These are phyloP conservation scores for Rhodamnia rubescens DNA, from an alignment of 345 rosid species.

Conservation along the genomic window DNA sequence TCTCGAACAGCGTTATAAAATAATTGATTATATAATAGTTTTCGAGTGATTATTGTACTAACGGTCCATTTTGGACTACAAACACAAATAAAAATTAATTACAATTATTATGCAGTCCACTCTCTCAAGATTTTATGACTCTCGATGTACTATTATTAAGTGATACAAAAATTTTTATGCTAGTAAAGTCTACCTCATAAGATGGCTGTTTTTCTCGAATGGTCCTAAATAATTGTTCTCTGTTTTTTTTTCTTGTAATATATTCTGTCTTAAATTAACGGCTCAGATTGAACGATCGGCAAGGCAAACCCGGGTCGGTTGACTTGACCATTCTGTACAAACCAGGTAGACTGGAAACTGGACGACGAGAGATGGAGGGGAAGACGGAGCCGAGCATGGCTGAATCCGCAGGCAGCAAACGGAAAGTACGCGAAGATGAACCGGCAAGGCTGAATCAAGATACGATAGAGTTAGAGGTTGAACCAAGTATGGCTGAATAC, in stretches of 20 bases:
- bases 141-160: too few relatives aligned
- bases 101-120: too few relatives aligned
- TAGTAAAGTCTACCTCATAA: too few relatives aligned
- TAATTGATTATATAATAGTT: too few relatives aligned
- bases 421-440: not conserved
- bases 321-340: too few relatives aligned
- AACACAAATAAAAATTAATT: too few relatives aligned
- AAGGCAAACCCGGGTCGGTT: not conserved
- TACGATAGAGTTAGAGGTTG: not conserved
- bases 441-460: not conserved
- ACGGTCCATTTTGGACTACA: too few relatives aligned
- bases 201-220: not conserved
- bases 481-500: not conserved
- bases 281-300: not conserved
- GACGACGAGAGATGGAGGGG: not conserved
- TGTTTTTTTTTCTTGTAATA: not conserved
- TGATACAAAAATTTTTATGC: too few relatives aligned
- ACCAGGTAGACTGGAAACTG: not conserved
- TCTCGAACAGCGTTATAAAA: too few relatives aligned
- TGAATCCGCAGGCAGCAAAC: not conserved
- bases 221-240: not conserved
- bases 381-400: not conserved
- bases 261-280: too few relatives aligned
- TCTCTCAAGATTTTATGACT: too few relatives aligned
- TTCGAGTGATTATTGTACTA: too few relatives aligned